Evolutionary conservation across 768 basidiomycete species (phyloP).

Genomic region (Pluteus cervinus): DNA sequence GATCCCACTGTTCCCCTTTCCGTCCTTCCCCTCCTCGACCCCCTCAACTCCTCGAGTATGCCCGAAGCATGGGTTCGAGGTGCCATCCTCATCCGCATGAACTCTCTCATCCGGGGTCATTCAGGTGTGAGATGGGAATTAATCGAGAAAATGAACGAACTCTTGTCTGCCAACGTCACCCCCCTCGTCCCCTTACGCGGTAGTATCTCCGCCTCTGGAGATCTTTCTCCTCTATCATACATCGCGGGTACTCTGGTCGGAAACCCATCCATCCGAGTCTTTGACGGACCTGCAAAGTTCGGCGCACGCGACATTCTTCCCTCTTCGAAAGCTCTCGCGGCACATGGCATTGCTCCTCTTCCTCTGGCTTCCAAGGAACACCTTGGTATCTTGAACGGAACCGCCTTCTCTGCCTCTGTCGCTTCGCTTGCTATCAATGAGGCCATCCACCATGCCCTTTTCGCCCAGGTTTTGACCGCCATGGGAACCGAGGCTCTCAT

Average conservation of each 20-base stretch:
- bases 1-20: conserved; percentile 38
- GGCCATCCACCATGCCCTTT: conserved; percentile 58
- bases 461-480: conserved; percentile 72
- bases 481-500: conserved; percentile 80
- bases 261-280: conserved; percentile 73
- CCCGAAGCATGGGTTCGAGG: conserved; percentile 86
- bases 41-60: conserved; percentile 64
- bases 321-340: conserved; percentile 49
- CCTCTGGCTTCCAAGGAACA: conserved; percentile 72
- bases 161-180: conserved; percentile 67
- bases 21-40: conserved; percentile 66
- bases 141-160: conserved; percentile 69
- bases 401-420: conserved; percentile 79
- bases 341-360: conserved; percentile 58
- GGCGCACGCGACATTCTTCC: conserved; percentile 46
- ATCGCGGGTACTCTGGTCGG: conserved; percentile 78
- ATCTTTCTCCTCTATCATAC: conserved; percentile 77
- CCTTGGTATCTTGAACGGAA: conserved; percentile 79
- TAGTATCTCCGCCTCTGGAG: conserved; percentile 79
- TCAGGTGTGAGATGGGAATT: conserved; percentile 81
- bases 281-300: conserved; percentile 46
- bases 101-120: conserved; percentile 84
- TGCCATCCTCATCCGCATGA: conserved; percentile 82
- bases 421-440: conserved; percentile 70
- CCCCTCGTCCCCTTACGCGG: conserved; percentile 80